phyloP scores from a whole-genome alignment of 495 filamentous ascomycete genomes.

The Gamarada debralockiae region DNA sequence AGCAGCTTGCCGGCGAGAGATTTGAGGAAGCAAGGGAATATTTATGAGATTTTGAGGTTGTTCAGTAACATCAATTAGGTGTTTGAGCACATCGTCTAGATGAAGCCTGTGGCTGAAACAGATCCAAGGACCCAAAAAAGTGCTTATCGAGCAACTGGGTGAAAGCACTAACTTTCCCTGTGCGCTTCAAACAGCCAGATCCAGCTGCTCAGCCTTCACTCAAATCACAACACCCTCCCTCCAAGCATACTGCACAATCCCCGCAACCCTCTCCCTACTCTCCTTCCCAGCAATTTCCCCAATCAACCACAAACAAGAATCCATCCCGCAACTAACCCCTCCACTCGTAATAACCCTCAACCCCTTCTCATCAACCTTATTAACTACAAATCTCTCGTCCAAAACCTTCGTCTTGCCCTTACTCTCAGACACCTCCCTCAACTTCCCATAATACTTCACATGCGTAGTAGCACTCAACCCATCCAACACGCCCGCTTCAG shows the following conservation, averaged over 20 bases:
- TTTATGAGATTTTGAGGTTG: too few relatives aligned
- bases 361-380: constrained; percentile 60
- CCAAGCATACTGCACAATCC: constrained; percentile 12
- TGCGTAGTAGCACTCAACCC: constrained; percentile 73
- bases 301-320: constrained; percentile 74
- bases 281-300: constrained; percentile 11
- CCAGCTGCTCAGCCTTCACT: not conserved
- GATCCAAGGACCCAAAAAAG: too few relatives aligned
- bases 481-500: constrained; percentile 62
- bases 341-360: constrained; percentile 73
- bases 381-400: constrained; percentile 71
- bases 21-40: too few relatives aligned
- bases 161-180: too few relatives aligned
- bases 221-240: constrained; percentile 14
- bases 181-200: too few relatives aligned
- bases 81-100: too few relatives aligned
- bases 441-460: constrained; percentile 48
- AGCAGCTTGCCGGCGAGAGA: too few relatives aligned
- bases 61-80: too few relatives aligned
- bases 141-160: too few relatives aligned
- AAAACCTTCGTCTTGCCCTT: constrained; percentile 60
- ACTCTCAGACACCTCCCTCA: constrained; percentile 50
- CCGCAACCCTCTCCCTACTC: constrained; percentile 1
- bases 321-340: constrained; percentile 70
- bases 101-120: too few relatives aligned